phyloP scores from a whole-genome alignment of 108 stramenopile species.

The Skeletonema menzelii region DNA sequence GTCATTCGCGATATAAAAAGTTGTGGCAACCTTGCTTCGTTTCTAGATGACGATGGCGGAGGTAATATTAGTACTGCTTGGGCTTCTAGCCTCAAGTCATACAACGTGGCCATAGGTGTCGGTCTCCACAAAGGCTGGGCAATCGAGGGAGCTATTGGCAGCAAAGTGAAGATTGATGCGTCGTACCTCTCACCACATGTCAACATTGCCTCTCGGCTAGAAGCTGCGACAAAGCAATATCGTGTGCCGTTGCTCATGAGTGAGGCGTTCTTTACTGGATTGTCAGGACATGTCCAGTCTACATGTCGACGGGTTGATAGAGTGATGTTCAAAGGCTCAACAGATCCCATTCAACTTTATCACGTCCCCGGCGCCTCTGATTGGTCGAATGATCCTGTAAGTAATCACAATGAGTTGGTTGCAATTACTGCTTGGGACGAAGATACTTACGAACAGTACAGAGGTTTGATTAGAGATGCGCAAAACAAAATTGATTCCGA shows the following conservation, averaged over 20 bases:
- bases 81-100: slow-evolving; percentile 37
- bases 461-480: slow-evolving; percentile 32
- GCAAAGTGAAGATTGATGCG: slow-evolving; percentile 74
- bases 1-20: slow-evolving; percentile 37
- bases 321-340: slow-evolving; percentile 53
- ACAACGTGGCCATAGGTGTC: slow-evolving; percentile 57
- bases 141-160: slow-evolving; percentile 79
- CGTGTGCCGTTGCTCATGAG: slow-evolving; percentile 59
- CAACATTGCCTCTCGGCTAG: slow-evolving; percentile 61
- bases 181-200: slow-evolving; percentile 78
- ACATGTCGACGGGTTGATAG: slow-evolving; percentile 47
- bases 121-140: slow-evolving; percentile 80
- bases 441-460: slow-evolving; percentile 16
- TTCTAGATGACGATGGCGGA: slow-evolving; percentile 24
- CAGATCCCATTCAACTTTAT: slow-evolving; percentile 49
- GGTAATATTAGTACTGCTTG: slow-evolving; percentile 24
- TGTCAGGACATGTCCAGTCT: slow-evolving; percentile 43
- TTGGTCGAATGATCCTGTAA: background rate
- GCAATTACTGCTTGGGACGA: slow-evolving; percentile 28
- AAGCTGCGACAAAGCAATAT: slow-evolving; percentile 67
- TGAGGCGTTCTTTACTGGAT: slow-evolving; percentile 54
- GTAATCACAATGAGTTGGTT: slow-evolving; percentile 19
- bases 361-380: background rate
- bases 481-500: slow-evolving; percentile 31
- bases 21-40: slow-evolving; percentile 38